Conservation (phyloP, 306 rosid species). For the Lotus japonicus region DNA sequence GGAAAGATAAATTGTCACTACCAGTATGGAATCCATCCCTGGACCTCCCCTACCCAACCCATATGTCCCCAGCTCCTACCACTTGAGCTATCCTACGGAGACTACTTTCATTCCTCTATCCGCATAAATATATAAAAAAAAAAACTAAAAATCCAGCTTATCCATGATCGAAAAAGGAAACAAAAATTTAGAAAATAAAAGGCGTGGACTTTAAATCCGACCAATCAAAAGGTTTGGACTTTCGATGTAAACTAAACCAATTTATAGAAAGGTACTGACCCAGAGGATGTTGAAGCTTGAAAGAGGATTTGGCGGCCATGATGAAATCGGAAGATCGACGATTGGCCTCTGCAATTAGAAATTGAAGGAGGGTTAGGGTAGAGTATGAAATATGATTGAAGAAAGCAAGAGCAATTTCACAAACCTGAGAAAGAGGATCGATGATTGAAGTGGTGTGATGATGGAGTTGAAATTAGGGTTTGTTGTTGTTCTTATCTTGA, state of each 20-base stretch:
- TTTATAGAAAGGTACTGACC: conserved; percentile 51
- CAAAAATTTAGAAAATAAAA: neutral
- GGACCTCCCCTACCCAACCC: no score
- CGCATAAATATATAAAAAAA: neutral
- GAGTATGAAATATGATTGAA: no score
- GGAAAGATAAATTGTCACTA: no score
- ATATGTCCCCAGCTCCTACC: no score
- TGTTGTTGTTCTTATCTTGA: conserved; percentile 3
- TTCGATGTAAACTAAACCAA: neutral
- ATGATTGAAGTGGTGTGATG: neutral
- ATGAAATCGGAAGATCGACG: conserved; percentile 21
- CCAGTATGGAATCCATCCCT: no score
- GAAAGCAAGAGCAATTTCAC: neutral
- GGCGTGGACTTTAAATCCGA: neutral
- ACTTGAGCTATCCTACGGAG: no score
- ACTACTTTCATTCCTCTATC: neutral
- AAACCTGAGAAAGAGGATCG: conserved; percentile 32
- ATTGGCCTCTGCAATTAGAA: conserved; percentile 41
- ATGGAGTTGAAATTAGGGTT: neutral
- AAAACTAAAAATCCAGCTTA: neutral
- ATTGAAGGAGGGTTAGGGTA: neutral
- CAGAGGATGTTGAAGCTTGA: conserved; percentile 72
- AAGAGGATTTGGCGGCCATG: conserved; percentile 72
- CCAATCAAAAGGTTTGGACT: neutral
- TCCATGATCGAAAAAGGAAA: neutral